phyloP scores from a whole-genome alignment of 2,329 filamentous ascomycete genomes.

The Fusarium tjaetaba region DNA sequence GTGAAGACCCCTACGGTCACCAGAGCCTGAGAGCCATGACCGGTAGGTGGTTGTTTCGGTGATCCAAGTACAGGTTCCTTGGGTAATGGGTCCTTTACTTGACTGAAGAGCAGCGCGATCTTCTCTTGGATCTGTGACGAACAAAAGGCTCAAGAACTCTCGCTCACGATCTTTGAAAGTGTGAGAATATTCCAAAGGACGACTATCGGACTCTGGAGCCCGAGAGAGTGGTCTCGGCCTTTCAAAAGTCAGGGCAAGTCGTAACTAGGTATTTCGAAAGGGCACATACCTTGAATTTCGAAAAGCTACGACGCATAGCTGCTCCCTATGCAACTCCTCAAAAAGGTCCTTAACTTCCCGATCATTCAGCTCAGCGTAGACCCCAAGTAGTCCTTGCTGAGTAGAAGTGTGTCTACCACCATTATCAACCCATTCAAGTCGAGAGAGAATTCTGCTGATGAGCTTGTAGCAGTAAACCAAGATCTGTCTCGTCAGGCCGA shows the following conservation, averaged over 20 bases:
- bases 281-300: neutral
- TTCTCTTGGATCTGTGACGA: slow-evolving; percentile 3
- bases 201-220: neutral
- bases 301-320: neutral
- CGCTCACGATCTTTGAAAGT: neutral
- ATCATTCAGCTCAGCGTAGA: neutral
- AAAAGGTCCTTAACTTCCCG: neutral
- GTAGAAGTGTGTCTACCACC: neutral
- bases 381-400: neutral
- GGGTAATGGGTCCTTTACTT: neutral
- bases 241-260: neutral
- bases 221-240: neutral
- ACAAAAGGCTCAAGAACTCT: neutral
- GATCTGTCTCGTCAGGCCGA: neutral
- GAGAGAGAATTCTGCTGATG: neutral
- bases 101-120: neutral
- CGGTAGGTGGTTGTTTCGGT: neutral
- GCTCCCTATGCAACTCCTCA: neutral
- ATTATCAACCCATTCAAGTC: neutral
- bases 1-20: neutral
- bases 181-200: neutral
- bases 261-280: accelerated
- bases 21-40: neutral
- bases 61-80: slow-evolving; percentile 9
- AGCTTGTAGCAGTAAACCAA: neutral